These are phyloP conservation scores for Eleusine coracana DNA, from an alignment of 176 grass and related monocot genomes.

Conservation along the genomic window DNA sequence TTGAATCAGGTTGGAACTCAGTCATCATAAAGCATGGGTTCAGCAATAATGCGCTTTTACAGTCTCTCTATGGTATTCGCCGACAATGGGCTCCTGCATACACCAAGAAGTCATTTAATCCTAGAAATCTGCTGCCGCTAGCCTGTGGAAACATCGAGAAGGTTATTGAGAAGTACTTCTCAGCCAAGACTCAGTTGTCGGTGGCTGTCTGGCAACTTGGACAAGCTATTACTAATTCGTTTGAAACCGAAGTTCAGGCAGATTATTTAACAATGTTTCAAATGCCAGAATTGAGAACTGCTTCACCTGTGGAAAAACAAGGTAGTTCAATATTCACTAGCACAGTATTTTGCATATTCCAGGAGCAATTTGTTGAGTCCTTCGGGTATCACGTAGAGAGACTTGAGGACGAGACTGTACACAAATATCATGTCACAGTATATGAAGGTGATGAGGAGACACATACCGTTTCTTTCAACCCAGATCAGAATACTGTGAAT, in stretches of 20 bases:
- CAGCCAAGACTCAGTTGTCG: conserved; percentile 59
- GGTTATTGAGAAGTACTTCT: conserved; percentile 70
- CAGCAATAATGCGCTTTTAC: conserved; percentile 66
- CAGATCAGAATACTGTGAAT: conserved; percentile 50
- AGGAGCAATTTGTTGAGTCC: conserved; percentile 83
- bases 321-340: conserved; percentile 71
- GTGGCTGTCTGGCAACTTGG: conserved; percentile 65
- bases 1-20: conserved; percentile 74
- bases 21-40: conserved; percentile 61
- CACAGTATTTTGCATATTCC: conserved; percentile 78
- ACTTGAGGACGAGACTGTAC: conserved; percentile 63
- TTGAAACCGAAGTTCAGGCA: conserved; percentile 62
- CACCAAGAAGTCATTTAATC: conserved; percentile 69
- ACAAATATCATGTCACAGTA: conserved; percentile 50
- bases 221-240: conserved; percentile 58
- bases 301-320: conserved; percentile 87
- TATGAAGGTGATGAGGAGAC: conserved; percentile 59
- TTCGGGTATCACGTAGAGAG: conserved; percentile 84
- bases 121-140: conserved; percentile 49
- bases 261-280: conserved; percentile 84
- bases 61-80: conserved; percentile 73
- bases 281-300: conserved; percentile 60
- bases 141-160: conserved; percentile 65
- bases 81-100: conserved; percentile 76
- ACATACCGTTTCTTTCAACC: conserved; percentile 65